These are phyloP conservation scores for Aspergillus sp. DNA, from an alignment of 2,329 filamentous ascomycete genomes.

Conservation along the genomic window DNA sequence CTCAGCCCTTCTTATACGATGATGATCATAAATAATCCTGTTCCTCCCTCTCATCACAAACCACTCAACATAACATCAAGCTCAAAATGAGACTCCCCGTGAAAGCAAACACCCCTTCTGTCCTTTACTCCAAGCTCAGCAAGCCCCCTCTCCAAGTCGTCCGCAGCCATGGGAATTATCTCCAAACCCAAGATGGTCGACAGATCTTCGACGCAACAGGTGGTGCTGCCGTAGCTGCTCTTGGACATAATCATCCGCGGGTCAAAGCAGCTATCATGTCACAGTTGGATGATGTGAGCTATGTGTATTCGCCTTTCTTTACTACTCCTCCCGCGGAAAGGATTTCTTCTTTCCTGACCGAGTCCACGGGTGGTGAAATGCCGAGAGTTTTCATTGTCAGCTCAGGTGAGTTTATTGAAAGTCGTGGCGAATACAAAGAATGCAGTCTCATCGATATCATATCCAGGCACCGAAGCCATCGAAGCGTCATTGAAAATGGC, in stretches of 20 bases:
- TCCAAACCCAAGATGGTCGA: slow-evolving; percentile 38
- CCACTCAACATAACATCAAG: too few species aligned
- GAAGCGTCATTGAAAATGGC: slow-evolving; percentile 48
- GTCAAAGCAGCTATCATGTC: slow-evolving; percentile 38
- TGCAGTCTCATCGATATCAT: neutral
- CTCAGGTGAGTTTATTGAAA: slow-evolving; percentile 7
- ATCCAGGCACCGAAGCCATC: slow-evolving; percentile 32
- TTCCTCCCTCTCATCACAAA: neutral
- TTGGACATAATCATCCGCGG: slow-evolving; percentile 42
- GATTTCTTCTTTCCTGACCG: slow-evolving; percentile 33
- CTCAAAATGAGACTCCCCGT: too few species aligned
- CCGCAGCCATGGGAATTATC: slow-evolving; percentile 33
- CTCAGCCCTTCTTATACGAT: too few species aligned
- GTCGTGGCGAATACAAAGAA: neutral
- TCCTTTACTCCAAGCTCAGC: slow-evolving; percentile 11
- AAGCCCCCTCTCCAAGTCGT: slow-evolving; percentile 11
- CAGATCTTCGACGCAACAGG: slow-evolving; percentile 43
- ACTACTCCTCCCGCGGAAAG: slow-evolving; percentile 38
- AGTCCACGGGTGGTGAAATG: slow-evolving; percentile 15
- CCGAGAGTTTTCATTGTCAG: slow-evolving; percentile 16
- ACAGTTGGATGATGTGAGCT: slow-evolving; percentile 40
- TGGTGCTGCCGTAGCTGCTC: slow-evolving; percentile 44
- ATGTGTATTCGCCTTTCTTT: slow-evolving; percentile 42
- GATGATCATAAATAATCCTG: neutral
- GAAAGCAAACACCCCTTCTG: neutral